Evolutionary conservation across 495 filamentous ascomycete genomes (phyloP).

Genomic region (Penicillium tannophilum): DNA sequence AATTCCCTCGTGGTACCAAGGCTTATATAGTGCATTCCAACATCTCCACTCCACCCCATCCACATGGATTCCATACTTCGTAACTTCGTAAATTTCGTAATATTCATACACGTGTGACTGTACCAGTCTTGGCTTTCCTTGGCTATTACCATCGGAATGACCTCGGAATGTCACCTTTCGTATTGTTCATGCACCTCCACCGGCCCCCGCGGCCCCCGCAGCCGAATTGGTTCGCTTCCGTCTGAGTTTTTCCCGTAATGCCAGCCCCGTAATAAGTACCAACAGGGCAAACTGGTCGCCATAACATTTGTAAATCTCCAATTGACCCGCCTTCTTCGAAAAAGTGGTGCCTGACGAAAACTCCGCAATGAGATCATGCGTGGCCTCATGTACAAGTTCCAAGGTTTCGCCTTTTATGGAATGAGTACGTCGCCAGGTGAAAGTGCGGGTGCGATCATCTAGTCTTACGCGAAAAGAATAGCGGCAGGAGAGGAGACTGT

Average conservation of each 20-base stretch:
- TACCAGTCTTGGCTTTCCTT: neutral
- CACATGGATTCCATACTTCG: constrained; percentile 2
- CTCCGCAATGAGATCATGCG: constrained; percentile 26
- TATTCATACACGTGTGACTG: neutral
- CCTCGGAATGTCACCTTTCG: neutral
- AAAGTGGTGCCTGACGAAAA: constrained; percentile 26
- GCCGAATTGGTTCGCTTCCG: constrained; percentile 3
- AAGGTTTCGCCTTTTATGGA: constrained; percentile 30
- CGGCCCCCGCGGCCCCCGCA: neutral
- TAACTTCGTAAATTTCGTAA: neutral
- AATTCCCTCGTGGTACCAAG: constrained; percentile 12
- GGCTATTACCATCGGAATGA: no score
- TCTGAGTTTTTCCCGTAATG: constrained; percentile 21
- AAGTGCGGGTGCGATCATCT: constrained; percentile 15
- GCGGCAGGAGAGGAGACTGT: constrained; percentile 18
- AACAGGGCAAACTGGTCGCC: constrained; percentile 23
- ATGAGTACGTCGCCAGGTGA: constrained; percentile 40
- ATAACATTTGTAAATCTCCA: constrained; percentile 25
- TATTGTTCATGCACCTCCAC: constrained; percentile 9
- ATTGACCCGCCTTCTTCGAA: constrained; percentile 15
- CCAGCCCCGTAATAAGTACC: constrained; percentile 22
- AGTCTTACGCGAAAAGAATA: constrained; percentile 33
- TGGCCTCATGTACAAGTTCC: constrained; percentile 20
- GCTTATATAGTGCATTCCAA: constrained; percentile 5
- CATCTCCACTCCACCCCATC: neutral